These are phyloP conservation scores for Xanthoconium stramineum DNA, from an alignment of 768 basidiomycete species.

Conservation along the genomic window DNA sequence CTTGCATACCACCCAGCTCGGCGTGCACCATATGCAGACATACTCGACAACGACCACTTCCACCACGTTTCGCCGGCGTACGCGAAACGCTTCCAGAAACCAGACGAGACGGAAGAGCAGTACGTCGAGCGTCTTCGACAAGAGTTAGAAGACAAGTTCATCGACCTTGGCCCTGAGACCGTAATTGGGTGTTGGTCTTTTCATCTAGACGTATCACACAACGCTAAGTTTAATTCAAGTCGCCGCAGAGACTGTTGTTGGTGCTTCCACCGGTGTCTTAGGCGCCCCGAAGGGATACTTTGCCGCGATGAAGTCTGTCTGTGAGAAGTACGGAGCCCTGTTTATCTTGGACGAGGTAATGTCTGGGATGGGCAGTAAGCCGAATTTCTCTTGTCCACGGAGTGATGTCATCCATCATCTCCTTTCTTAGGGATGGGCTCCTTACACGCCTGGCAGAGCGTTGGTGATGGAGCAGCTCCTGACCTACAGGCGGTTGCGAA, in stretches of 20 bases:
- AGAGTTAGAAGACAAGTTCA: conserved; percentile 84
- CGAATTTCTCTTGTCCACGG: background rate
- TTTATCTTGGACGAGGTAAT: conserved; percentile 92
- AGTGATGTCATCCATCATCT: background rate
- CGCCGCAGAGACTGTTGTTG: conserved; percentile 83
- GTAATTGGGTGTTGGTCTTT: conserved; percentile 70
- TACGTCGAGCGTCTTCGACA: conserved; percentile 75
- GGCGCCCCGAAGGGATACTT: conserved; percentile 83
- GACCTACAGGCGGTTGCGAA: conserved; percentile 90
- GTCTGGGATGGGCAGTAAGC: conserved; percentile 87
- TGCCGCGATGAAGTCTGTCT: conserved; percentile 79
- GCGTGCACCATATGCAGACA: conserved; percentile 62
- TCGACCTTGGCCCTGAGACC: conserved; percentile 76
- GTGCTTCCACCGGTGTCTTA: conserved; percentile 77
- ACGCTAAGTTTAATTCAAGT: conserved; percentile 40
- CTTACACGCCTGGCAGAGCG: conserved; percentile 81
- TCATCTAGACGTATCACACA: background rate
- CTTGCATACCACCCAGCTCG: conserved; percentile 65
- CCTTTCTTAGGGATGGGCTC: conserved; percentile 71
- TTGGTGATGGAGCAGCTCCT: conserved; percentile 72
- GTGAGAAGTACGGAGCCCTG: conserved; percentile 65
- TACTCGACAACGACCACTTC: conserved; percentile 64
- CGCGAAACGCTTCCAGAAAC: conserved; percentile 69
- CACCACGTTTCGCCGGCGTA: conserved; percentile 90
- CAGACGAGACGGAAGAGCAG: conserved; percentile 70